A percentile compares a stretch with the other conserved stretches of the same genome.
Evolutionary conservation across 768 basidiomycete genomes (phyloP).

Genomic region (Suillus sp.): DNA sequence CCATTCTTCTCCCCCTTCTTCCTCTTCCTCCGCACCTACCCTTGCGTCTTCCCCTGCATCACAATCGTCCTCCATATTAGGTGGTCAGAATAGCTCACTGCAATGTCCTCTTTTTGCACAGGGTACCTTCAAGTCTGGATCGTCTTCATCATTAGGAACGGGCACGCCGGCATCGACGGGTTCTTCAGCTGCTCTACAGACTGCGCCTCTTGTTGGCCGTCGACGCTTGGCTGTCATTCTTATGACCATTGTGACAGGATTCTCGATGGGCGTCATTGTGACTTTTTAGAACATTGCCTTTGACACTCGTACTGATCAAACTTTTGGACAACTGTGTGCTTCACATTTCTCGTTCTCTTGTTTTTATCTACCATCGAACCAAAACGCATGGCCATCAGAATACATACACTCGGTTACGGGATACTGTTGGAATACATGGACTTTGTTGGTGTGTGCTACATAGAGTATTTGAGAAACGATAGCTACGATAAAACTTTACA

Average conservation of each 20-base stretch:
- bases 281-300: constrained; percentile 22
- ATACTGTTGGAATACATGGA: background rate
- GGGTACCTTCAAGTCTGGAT: constrained; percentile 5
- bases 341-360: background rate
- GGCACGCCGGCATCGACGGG: constrained; percentile 14
- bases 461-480: constrained; percentile 18
- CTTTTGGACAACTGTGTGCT: background rate
- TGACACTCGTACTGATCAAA: background rate
- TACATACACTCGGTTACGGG: background rate
- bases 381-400: background rate
- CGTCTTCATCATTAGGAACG: constrained; percentile 2
- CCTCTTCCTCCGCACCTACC: background rate
- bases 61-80: background rate
- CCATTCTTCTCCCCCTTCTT: background rate
- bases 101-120: constrained; percentile 5
- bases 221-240: constrained; percentile 28
- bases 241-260: constrained; percentile 29
- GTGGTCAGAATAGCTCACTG: constrained; percentile 1
- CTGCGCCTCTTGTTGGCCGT: constrained; percentile 23
- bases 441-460: constrained; percentile 13
- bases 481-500: constrained; percentile 34
- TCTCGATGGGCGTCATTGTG: constrained; percentile 28
- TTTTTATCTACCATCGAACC: too few species aligned
- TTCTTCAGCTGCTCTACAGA: constrained; percentile 14
- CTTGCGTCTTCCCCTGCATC: background rate